Conservation (phyloP, 331 rosid genomes). For the Malus hybrid region DNA sequence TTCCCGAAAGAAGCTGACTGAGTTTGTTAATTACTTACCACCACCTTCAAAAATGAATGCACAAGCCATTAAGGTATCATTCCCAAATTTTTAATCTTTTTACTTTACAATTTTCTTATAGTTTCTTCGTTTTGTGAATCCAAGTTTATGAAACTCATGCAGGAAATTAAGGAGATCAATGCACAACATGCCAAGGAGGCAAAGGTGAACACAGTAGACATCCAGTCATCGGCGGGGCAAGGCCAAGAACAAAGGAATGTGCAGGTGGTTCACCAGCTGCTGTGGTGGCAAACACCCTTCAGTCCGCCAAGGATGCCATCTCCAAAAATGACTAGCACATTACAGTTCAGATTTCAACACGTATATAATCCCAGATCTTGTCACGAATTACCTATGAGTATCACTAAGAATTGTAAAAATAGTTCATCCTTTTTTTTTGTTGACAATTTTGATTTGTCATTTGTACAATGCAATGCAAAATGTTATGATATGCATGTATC, state of each 20-base stretch:
- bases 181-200: conserved; percentile 18
- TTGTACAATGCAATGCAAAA: background rate
- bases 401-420: background rate
- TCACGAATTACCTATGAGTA: background rate
- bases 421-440: background rate
- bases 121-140: background rate
- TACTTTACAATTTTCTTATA: background rate
- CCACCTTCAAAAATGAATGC: conserved; percentile 35
- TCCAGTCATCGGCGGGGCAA: conserved; percentile 44
- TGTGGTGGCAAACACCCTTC: conserved; percentile 37
- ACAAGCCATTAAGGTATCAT: conserved; percentile 28
- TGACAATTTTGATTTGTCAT: background rate
- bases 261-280: conserved; percentile 52
- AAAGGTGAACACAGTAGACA: conserved; percentile 51
- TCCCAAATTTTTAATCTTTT: background rate
- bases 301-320: conserved; percentile 53
- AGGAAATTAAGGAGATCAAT: conserved; percentile 26
- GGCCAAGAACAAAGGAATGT: conserved; percentile 31
- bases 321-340: conserved; percentile 21
- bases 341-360: background rate
- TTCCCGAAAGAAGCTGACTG: background rate
- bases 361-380: background rate
- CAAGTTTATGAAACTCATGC: background rate
- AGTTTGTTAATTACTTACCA: background rate
- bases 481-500: background rate